Evolutionary conservation across 495 filamentous ascomycete species (phyloP).

Genomic region (Podospora fimiseda): DNA sequence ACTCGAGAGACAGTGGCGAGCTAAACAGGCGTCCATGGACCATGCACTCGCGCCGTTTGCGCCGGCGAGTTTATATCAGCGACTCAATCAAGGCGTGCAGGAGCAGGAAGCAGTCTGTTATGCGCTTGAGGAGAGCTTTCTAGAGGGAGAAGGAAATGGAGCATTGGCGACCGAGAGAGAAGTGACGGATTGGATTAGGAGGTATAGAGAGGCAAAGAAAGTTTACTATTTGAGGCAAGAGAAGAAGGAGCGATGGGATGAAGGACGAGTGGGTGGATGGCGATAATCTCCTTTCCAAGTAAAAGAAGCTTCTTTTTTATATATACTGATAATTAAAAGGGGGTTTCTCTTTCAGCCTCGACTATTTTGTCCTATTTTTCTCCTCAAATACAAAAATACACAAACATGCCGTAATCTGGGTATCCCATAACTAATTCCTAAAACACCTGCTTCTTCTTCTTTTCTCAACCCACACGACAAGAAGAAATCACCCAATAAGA

Average conservation of each 20-base stretch:
- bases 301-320: no score
- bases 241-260: constrained; percentile 87
- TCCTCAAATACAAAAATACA: no score
- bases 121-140: constrained; percentile 83
- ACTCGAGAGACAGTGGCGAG: constrained; percentile 83
- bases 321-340: no score
- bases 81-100: constrained; percentile 61
- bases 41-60: constrained; percentile 74
- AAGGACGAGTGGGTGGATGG: constrained; percentile 90
- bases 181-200: constrained; percentile 71
- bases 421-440: not conserved
- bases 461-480: not conserved
- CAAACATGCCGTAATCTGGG: no score
- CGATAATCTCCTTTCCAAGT: no score
- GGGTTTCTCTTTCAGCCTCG: no score
- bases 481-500: constrained; percentile 31
- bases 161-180: constrained; percentile 63
- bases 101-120: constrained; percentile 80
- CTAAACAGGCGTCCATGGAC: constrained; percentile 86
- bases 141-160: constrained; percentile 46
- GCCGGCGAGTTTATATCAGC: constrained; percentile 74
- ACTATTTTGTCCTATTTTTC: no score
- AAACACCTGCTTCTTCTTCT: not conserved
- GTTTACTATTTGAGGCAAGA: constrained; percentile 69
- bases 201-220: constrained; percentile 71